A percentile compares a stretch with the other conserved stretches of the same genome.
Evolutionary conservation across 305 asterid genomes (phyloP).

Genomic region (Salvia sclarea): DNA sequence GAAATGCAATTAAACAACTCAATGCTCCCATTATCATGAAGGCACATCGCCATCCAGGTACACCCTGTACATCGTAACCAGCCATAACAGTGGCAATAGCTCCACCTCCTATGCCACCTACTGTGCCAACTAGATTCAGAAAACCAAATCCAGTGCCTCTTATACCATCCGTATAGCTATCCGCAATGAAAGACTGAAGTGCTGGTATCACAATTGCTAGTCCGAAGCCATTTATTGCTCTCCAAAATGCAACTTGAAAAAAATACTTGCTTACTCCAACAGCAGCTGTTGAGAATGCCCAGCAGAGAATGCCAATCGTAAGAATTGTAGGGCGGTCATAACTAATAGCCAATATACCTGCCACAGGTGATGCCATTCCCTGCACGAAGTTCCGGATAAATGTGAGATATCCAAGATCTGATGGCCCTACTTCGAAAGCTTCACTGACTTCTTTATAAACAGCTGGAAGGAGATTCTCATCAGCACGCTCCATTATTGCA

Average conservation of each 20-base stretch:
- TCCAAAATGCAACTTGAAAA: conserved; percentile 81
- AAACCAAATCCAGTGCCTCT: conserved; percentile 94
- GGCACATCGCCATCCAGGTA: conserved; percentile 92
- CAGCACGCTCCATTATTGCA: conserved; percentile 97
- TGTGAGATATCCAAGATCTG: conserved; percentile 96
- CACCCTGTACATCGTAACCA: conserved; percentile 65
- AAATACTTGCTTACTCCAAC: conserved; percentile 86
- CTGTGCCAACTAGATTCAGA: conserved; percentile 73
- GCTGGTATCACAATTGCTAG: conserved; percentile 95
- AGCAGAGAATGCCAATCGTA: conserved; percentile 80
- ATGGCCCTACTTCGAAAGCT: conserved; percentile 87
- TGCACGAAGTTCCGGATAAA: conserved; percentile 74
- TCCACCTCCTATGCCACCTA: conserved; percentile 98
- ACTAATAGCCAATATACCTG: conserved; percentile 78
- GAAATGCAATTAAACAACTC: conserved; percentile 75
- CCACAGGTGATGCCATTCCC: conserved; percentile 90
- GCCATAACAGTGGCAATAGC: conserved; percentile 98
- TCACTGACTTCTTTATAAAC: conserved; percentile 98
- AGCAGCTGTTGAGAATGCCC: conserved; percentile 96
- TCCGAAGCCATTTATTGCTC: conserved; percentile 89
- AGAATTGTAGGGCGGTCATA: conserved; percentile 92
- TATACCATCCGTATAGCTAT: conserved; percentile 74
- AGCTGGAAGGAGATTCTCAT: conserved; percentile 95
- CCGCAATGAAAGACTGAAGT: conserved; percentile 92
- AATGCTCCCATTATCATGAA: conserved; percentile 70